Percentiles rank a stretch among this genome's conserved stretches.
Conservation (phyloP, 768 basidiomycete genomes). For the Suillus placidus region DNA sequence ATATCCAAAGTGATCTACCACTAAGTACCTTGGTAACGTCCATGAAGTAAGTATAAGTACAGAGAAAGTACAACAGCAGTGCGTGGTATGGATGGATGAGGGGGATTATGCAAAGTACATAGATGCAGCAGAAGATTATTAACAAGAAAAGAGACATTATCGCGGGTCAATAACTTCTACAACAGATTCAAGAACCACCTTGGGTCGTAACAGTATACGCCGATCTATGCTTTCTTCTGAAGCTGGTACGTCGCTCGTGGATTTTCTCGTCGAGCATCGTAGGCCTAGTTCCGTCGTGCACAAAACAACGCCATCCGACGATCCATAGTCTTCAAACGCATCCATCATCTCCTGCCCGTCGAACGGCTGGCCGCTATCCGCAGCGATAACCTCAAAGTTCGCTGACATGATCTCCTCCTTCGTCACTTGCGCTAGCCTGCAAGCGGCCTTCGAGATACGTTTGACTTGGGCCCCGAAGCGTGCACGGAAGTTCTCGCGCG, state of each 20-base stretch:
- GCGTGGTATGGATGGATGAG: neutral
- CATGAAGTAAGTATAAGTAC: slow-evolving; percentile 23
- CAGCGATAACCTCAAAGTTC: slow-evolving; percentile 68
- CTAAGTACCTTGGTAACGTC: slow-evolving; percentile 4
- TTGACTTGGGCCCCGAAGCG: slow-evolving; percentile 64
- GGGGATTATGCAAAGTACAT: neutral
- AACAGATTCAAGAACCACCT: slow-evolving; percentile 77
- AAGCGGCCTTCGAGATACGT: slow-evolving; percentile 65
- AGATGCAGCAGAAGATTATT: neutral
- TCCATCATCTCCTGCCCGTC: slow-evolving; percentile 57
- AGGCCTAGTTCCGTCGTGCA: slow-evolving; percentile 76
- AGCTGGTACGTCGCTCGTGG: slow-evolving; percentile 24
- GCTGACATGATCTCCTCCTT: slow-evolving; percentile 80
- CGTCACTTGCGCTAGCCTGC: slow-evolving; percentile 62
- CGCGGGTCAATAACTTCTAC: slow-evolving; percentile 49
- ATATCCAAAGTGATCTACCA: slow-evolving; percentile 4
- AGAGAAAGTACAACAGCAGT: slow-evolving; percentile 15
- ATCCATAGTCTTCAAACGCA: slow-evolving; percentile 62
- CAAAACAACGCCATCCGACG: slow-evolving; percentile 54
- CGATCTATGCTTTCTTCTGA: slow-evolving; percentile 54
- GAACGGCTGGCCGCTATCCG: slow-evolving; percentile 55
- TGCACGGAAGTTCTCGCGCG: slow-evolving; percentile 44
- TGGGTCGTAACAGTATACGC: slow-evolving; percentile 67
- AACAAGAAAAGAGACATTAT: slow-evolving; percentile 13
- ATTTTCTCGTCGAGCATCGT: slow-evolving; percentile 58